Base-by-base conservation (phyloP, 352 stramenopile genomes). In the Globisporangium spinosum region DNA sequence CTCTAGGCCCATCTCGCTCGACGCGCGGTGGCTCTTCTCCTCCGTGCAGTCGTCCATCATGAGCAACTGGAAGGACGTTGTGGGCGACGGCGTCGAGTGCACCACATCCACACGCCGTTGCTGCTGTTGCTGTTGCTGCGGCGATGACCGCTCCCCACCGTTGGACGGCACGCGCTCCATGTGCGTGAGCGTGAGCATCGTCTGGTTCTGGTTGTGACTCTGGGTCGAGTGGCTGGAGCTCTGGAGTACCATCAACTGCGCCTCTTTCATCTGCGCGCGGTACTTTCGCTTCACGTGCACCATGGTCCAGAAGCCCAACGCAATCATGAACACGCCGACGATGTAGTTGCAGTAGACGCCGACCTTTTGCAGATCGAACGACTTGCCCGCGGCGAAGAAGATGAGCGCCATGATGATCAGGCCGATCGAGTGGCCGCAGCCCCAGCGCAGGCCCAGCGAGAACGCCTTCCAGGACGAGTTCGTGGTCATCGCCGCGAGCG, bases 341-440 rank as follows among this genome's bases (percentile, higher is more conserved):
- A 90, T 68, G 65, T 90, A 83, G 70, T 94, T 89, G 47, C 78
- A 80, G 43, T 90, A 89, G 1, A 73, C 77, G 32, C 82, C 82
- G 29, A 91, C 73, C 2, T 78, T 65, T 17, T 91, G 62, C 15
- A 94, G 72, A 49, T 83, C 70, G 64, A 82, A 68, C 12, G 70
- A 85, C 65, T 74, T 76, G 61, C 74, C 83, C 29, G 68, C 74
- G 10, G 77, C 92, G 79, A 85, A 97, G 78, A 86, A 97, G 70
- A 85, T 86, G 58, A 83, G 73, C 64, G 76, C 94, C 87, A 94
- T 93, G 70, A 93, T 63, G 58, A 98, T 62, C 27, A 98, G 77
- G 1, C 94, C 94, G 25, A 93, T 87, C 17, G 80, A 94, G 75
- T 98, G 93, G 34, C 94, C 92, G 35, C 92, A 83, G 20, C 94